phyloP scores from a whole-genome alignment of 1,284 basidiomycete species.

The Naganishia albida region DNA sequence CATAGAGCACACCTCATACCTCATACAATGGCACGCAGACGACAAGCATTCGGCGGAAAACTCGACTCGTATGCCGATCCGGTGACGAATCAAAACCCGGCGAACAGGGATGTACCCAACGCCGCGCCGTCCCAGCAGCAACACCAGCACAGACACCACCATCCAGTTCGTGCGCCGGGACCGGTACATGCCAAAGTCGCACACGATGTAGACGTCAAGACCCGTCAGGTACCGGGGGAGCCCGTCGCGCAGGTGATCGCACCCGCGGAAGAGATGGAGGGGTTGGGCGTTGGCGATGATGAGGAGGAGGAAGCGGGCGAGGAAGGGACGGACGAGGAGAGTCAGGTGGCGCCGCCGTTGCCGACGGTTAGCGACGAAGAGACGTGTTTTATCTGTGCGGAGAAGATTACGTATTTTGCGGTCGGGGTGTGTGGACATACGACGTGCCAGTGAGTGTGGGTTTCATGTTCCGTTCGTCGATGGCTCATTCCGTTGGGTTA shows the following conservation, averaged over 20 bases:
- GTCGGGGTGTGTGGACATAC: constrained; percentile 85
- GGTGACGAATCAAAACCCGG: constrained; percentile 15
- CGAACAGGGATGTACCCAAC: constrained; percentile 13
- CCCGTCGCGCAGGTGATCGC: constrained; percentile 16
- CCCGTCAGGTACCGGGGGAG: background rate
- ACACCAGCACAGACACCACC: background rate
- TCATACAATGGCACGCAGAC: constrained; percentile 23
- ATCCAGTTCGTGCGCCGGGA: constrained; percentile 1
- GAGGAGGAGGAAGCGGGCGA: constrained; percentile 7
- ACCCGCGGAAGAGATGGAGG: background rate
- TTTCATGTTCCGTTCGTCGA: background rate
- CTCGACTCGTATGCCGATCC: constrained; percentile 23
- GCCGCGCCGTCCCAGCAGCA: background rate
- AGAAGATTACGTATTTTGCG: constrained; percentile 86
- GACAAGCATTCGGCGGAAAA: constrained; percentile 29
- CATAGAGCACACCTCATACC: background rate
- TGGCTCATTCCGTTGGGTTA: constrained; percentile 25
- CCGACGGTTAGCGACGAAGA: constrained; percentile 49
- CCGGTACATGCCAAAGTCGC: constrained; percentile 15
- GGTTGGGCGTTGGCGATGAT: background rate
- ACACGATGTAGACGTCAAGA: constrained; percentile 18
- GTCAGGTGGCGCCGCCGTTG: constrained; percentile 9
- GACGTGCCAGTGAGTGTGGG: constrained; percentile 51
- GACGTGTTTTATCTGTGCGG: constrained; percentile 93
- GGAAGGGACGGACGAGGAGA: constrained; percentile 1